Percentiles rank a stretch among this genome's conserved stretches.
Evolutionary conservation across 805 yeast species (phyloP).

Genomic region (Candida alai): DNA sequence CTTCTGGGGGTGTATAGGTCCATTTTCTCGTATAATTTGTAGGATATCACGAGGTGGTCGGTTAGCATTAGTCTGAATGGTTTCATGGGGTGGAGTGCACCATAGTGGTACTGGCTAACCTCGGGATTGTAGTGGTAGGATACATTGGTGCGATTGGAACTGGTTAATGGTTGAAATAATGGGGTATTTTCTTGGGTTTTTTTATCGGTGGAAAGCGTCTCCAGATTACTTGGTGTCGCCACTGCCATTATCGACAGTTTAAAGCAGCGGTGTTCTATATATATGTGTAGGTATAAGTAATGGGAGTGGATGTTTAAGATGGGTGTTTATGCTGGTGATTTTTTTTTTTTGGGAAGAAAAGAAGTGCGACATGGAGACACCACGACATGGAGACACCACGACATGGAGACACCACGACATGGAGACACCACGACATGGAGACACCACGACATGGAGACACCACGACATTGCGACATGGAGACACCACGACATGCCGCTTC

Average conservation of each 20-base stretch:
- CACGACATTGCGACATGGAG: too few relatives aligned
- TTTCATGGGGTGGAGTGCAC: constrained; percentile 97
- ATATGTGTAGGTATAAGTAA: too few relatives aligned
- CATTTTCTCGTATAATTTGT: constrained; percentile 85
- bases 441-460: too few relatives aligned
- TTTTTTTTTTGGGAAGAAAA: not conserved
- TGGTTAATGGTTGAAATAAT: constrained; percentile 21
- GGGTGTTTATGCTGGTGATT: not conserved
- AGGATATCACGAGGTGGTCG: constrained; percentile 82
- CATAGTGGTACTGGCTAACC: constrained; percentile 81
- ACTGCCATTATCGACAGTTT: constrained; percentile 2
- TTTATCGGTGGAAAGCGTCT: constrained; percentile 32
- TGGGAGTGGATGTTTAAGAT: too few relatives aligned
- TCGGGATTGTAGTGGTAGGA: constrained; percentile 87
- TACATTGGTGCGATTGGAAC: constrained; percentile 48
- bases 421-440: too few relatives aligned
- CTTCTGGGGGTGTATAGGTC: constrained; percentile 80
- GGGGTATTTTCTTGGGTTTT: constrained; percentile 33
- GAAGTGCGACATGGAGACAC: not conserved
- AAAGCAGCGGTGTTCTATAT: too few relatives aligned
- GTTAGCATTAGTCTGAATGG: constrained; percentile 93
- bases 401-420: too few relatives aligned
- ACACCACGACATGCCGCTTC: too few relatives aligned
- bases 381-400: too few relatives aligned
- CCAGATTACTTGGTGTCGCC: constrained; percentile 16